These are phyloP conservation scores for Botrytis squamosa DNA, from an alignment of 2,329 filamentous ascomycete genomes.

Conservation along the genomic window DNA sequence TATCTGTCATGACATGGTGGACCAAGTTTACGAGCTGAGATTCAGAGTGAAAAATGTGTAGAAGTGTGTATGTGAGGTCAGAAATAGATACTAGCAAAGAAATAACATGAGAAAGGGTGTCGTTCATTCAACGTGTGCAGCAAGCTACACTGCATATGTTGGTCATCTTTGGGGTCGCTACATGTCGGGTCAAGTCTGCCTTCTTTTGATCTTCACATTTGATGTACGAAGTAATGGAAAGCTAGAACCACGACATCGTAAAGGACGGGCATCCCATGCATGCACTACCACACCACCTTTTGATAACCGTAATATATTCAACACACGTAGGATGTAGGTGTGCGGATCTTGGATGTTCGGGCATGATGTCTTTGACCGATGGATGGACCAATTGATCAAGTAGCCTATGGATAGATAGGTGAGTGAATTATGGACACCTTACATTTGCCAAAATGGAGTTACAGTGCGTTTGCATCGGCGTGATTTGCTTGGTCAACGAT, in stretches of 20 bases:
- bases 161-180: constrained; percentile 21
- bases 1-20: neutral
- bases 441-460: neutral
- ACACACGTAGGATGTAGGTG: neutral
- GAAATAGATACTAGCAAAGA: neutral
- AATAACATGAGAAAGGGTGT: neutral
- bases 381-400: neutral
- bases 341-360: constrained; percentile 2
- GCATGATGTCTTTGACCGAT: neutral
- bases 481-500: constrained; percentile 1
- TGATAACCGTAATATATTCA: neutral
- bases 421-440: neutral
- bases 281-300: constrained; percentile 1
- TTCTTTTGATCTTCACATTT: neutral
- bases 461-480: neutral
- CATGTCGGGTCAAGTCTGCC: neutral
- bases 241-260: neutral
- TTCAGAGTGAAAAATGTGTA: neutral
- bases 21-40: constrained; percentile 8
- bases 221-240: neutral
- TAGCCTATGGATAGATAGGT: neutral
- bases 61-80: constrained; percentile 3
- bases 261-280: neutral
- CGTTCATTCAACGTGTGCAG: constrained; percentile 5
- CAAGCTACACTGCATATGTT: constrained; percentile 10